These are phyloP conservation scores for Phytophthora kernoviae DNA, from an alignment of 352 stramenopile genomes.

Conservation along the genomic window DNA sequence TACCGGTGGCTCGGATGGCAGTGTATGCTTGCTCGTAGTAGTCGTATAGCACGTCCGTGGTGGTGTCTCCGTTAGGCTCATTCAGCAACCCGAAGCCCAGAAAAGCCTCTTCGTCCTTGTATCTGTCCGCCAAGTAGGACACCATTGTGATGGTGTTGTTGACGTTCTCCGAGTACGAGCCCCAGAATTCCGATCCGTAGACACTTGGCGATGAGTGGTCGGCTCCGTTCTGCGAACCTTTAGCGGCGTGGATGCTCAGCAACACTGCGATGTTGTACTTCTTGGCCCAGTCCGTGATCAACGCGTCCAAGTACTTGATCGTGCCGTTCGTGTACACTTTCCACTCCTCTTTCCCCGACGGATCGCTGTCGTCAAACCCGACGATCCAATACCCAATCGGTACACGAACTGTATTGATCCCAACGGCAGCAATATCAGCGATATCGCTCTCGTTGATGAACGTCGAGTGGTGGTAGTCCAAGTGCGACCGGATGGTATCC, in stretches of 20 bases:
- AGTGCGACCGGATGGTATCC: constrained; percentile 41
- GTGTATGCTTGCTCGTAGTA: constrained; percentile 81
- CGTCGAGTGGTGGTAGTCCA: constrained; percentile 58
- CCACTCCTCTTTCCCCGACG: constrained; percentile 45
- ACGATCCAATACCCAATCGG: constrained; percentile 84
- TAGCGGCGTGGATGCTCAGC: constrained; percentile 74
- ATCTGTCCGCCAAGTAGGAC: constrained; percentile 56
- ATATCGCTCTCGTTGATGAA: constrained; percentile 83
- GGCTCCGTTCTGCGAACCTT: constrained; percentile 78
- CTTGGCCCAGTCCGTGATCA: constrained; percentile 51
- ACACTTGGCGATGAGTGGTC: constrained; percentile 69
- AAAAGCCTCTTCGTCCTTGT: constrained; percentile 70
- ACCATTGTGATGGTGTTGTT: constrained; percentile 53
- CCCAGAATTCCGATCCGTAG: constrained; percentile 51
- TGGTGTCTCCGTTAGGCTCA: constrained; percentile 62
- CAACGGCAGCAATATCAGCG: constrained; percentile 51
- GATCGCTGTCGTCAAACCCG: constrained; percentile 67
- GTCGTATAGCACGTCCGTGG: constrained; percentile 63
- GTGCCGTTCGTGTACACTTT: constrained; percentile 46
- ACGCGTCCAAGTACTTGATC: constrained; percentile 55
- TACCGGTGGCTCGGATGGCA: constrained; percentile 51
- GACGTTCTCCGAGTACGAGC: constrained; percentile 58
- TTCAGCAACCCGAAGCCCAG: constrained; percentile 76
- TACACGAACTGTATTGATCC: constrained; percentile 84
- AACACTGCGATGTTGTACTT: constrained; percentile 62